Percentiles rank a stretch among this genome's conserved stretches.
Evolutionary conservation across 345 rosid species (phyloP).

Genomic region (Mangifera indica): DNA sequence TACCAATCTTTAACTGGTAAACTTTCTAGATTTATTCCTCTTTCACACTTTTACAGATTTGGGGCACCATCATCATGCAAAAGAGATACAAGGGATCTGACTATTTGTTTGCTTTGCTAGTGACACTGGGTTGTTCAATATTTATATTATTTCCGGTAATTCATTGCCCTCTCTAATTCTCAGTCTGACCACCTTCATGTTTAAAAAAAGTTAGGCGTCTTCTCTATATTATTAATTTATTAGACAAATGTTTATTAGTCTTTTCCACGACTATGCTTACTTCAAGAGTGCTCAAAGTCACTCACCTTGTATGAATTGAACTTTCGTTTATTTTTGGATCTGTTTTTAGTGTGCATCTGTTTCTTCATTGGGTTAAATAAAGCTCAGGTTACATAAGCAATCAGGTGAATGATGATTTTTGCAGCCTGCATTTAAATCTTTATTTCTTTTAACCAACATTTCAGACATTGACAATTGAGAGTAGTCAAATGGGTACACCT

Average conservation of each 20-base stretch:
- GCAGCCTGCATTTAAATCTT: background rate
- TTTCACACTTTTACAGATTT: slow-evolving; percentile 39
- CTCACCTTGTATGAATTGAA: no score
- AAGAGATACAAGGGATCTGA: slow-evolving; percentile 80
- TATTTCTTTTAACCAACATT: background rate
- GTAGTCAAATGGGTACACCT: background rate
- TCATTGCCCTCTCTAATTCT: background rate
- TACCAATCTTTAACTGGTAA: background rate
- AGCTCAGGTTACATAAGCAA: background rate
- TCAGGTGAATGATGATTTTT: background rate
- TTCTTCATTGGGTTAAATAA: background rate
- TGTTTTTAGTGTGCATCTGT: background rate
- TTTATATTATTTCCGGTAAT: slow-evolving; percentile 89
- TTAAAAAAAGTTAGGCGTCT: background rate
- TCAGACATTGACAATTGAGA: background rate
- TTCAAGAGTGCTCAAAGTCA: no score
- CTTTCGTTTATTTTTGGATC: background rate
- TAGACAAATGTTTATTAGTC: background rate
- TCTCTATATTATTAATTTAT: background rate
- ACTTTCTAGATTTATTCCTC: background rate
- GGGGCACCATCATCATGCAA: slow-evolving; percentile 96
- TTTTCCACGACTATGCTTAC: background rate
- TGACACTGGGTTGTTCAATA: slow-evolving; percentile 85
- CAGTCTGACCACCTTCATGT: background rate
- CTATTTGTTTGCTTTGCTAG: slow-evolving; percentile 80